Conservation (phyloP, 192 early-diverging fungal genomes). For the Coemansia sp. region DNA sequence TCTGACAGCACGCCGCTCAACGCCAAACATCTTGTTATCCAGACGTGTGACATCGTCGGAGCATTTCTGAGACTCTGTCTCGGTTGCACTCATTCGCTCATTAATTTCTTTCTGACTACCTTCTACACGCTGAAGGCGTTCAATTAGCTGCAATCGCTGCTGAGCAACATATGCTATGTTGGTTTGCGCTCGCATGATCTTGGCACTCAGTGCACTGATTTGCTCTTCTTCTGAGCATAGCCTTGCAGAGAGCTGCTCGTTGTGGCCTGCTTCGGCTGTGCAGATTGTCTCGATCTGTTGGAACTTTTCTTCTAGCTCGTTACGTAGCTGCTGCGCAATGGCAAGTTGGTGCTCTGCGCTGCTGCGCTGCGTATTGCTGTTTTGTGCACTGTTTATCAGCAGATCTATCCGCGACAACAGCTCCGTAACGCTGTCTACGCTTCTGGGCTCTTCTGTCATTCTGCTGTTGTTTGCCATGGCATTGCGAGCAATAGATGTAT, state of each 20-base stretch:
- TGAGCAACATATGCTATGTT: slow-evolving; percentile 33
- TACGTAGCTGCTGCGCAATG: slow-evolving; percentile 3
- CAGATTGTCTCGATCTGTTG: slow-evolving; percentile 12
- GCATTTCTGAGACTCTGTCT: slow-evolving; percentile 2
- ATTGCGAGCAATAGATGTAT: no score
- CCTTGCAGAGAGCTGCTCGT: slow-evolving; percentile 8
- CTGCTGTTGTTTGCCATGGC: neutral
- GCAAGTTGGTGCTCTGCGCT: slow-evolving; percentile 4
- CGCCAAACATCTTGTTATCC: slow-evolving; percentile 31
- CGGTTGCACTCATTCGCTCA: slow-evolving; percentile 3
- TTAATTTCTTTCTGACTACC: slow-evolving; percentile 7
- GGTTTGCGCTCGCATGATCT: slow-evolving; percentile 16
- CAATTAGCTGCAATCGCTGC: slow-evolving; percentile 29
- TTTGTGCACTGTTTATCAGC: slow-evolving; percentile 10
- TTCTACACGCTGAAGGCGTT: slow-evolving; percentile 21
- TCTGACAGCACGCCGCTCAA: slow-evolving; percentile 16
- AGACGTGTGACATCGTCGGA: slow-evolving; percentile 11
- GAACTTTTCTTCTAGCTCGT: slow-evolving; percentile 22
- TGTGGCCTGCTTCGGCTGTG: slow-evolving; percentile 15
- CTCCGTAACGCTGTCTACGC: slow-evolving; percentile 33
- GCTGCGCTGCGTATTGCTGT: neutral
- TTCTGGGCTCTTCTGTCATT: neutral
- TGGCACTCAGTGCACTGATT: slow-evolving; percentile 9
- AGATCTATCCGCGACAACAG: slow-evolving; percentile 31
- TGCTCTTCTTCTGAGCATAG: slow-evolving; percentile 17